Evolutionary conservation across 495 filamentous ascomycete genomes (phyloP).

Genomic region (Acidiella bohemica): DNA sequence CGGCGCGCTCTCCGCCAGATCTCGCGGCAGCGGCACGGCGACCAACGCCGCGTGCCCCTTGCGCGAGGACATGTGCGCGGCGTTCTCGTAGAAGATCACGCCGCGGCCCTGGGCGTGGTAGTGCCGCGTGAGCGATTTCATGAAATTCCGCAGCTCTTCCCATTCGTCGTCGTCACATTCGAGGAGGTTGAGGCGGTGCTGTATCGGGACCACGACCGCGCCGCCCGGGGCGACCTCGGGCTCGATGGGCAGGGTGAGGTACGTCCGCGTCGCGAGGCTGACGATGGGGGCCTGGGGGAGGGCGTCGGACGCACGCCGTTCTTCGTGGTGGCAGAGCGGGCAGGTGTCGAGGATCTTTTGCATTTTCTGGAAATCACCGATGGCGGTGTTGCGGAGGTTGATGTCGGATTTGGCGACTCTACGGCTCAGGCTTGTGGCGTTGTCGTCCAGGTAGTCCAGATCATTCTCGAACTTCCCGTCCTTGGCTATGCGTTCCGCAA

Average conservation of each 20-base stretch:
- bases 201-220: constrained; percentile 77
- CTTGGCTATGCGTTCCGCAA: constrained; percentile 8
- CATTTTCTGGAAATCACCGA: constrained; percentile 81
- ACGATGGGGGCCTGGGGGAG: constrained; percentile 81
- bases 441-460: constrained; percentile 94
- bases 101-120: constrained; percentile 83
- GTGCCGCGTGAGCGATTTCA: constrained; percentile 88
- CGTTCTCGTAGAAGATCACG: constrained; percentile 96
- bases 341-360: constrained; percentile 78
- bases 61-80: constrained; percentile 55
- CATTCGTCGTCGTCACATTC: constrained; percentile 99
- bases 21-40: constrained; percentile 74
- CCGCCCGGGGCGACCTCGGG: constrained; percentile 76
- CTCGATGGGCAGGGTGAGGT: constrained; percentile 75
- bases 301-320: constrained; percentile 51
- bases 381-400: constrained; percentile 76
- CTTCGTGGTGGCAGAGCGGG: constrained; percentile 85
- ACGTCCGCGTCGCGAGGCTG: constrained; percentile 78
- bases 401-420: constrained; percentile 78
- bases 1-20: constrained; percentile 75
- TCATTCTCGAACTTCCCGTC: constrained; percentile 83
- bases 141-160: constrained; percentile 98
- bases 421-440: constrained; percentile 80
- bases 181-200: constrained; percentile 77
- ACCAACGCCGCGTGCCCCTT: constrained; percentile 77